Base-by-base conservation (phyloP, 768 basidiomycete species). In the Dendrothele bispora region DNA sequence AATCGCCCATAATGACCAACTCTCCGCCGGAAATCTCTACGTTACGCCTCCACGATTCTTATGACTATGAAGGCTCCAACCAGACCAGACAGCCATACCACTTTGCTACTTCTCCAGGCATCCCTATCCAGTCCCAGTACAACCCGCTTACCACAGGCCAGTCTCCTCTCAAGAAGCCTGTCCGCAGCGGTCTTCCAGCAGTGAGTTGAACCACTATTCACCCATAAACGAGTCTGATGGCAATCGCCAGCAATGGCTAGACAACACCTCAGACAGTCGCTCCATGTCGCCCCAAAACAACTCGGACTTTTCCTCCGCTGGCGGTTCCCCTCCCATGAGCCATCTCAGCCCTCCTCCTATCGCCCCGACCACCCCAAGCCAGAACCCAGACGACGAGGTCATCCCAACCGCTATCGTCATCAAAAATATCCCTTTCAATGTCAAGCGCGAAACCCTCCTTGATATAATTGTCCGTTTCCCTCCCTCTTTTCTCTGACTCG, bases 401-500 rank as follows among this genome's bases (percentile, higher is more conserved):
- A 98, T 98, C 70, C 95, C 95, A 46, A 98, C 95, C 8, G 97
- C 97, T 46, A 98, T 99, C 62, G 97, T 99, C 64, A 98, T 99
- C 69, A 99, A 99, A 83, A 98, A 98, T 77, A 99, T 99, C 73
- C 95, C 95, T 56, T 99, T 99, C 78, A 94, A 94, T 61, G 93
- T 98, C 56, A 91, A 94, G 72, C 86, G 91, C 62, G 95, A 98
- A 73, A 91, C 91, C 36, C 82, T 99, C 57, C 84, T 98, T 61
- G 87, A 89, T 72, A 93, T 98, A 66, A 98, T 99, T 65, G 95
- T 95, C 49, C 55, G 91, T 81, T n/a, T n/a, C n/a, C n/a, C n/a
- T n/a, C n/a, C n/a, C n/a, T 39, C 42, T 55, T 48, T 46, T 36
- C 40, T 55, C 30, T 10, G 10, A 39, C 45, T 53, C 45, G 45